phyloP scores from a whole-genome alignment of 257 asterid genomes.

The Fraxinus anomala region DNA sequence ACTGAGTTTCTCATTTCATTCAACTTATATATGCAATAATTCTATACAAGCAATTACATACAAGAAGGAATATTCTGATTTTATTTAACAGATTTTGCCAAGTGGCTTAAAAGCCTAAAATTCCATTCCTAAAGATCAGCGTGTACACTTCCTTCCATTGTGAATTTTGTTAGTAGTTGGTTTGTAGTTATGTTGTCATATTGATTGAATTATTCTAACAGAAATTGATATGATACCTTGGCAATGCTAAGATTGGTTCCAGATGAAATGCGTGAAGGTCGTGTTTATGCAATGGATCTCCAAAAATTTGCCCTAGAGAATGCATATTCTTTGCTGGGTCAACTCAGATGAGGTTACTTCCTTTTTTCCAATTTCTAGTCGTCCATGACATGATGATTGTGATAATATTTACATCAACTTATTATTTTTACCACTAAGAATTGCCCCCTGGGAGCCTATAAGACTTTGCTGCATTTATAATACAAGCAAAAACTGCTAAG shows the following conservation, averaged over 20 bases:
- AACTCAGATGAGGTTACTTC: constrained; percentile 56
- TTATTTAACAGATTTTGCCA: too few species aligned
- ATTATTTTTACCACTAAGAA: neutral
- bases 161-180: too few species aligned
- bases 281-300: constrained; percentile 81
- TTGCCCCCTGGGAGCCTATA: neutral
- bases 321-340: constrained; percentile 68
- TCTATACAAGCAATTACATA: too few species aligned
- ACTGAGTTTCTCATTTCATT: too few species aligned
- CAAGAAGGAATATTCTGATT: too few species aligned
- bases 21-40: too few species aligned
- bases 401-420: neutral
- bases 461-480: neutral
- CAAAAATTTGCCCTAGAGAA: constrained; percentile 75
- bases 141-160: too few species aligned
- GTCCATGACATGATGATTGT: neutral
- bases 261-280: constrained; percentile 54
- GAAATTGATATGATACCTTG: constrained; percentile 85
- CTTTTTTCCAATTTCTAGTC: neutral
- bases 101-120: too few species aligned
- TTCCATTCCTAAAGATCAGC: too few species aligned
- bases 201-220: constrained; percentile 14
- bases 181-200: too few species aligned
- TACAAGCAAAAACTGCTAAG: neutral
- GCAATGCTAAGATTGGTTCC: constrained; percentile 69